A percentile compares a stretch with the other conserved stretches of the same genome.
Evolutionary conservation across 1,139 yeast species (phyloP).

Genomic region (Saccharomyces hybrid): DNA sequence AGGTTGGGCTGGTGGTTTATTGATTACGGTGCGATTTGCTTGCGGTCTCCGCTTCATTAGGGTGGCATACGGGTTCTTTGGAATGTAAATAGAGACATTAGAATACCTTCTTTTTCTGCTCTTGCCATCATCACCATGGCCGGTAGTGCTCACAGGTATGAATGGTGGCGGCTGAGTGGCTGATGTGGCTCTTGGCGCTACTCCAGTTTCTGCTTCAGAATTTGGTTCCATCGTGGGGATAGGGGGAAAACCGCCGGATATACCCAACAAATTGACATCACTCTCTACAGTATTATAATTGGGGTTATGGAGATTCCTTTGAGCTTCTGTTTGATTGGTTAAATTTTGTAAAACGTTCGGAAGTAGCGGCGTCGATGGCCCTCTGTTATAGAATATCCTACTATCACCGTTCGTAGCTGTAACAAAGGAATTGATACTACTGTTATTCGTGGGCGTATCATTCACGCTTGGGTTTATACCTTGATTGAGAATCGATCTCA

Average conservation of each 20-base stretch:
- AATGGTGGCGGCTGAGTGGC: background rate
- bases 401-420: background rate
- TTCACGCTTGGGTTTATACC: background rate
- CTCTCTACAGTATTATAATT: background rate
- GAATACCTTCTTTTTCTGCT: background rate
- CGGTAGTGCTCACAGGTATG: background rate
- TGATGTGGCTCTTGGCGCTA: background rate
- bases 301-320: background rate
- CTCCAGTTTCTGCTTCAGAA: background rate
- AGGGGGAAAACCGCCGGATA: background rate
- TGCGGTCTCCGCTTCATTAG: constrained; percentile 4
- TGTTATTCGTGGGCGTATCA: background rate
- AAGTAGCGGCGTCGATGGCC: background rate
- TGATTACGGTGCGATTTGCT: background rate
- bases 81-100: constrained; percentile 3
- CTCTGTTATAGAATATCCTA: background rate
- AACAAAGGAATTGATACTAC: background rate
- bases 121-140: background rate
- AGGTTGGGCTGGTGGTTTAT: background rate
- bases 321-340: background rate
- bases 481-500: background rate
- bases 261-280: background rate
- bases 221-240: background rate
- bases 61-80: constrained; percentile 5
- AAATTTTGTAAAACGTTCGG: background rate